Conservation (phyloP, 208 protist species). For the Trypanosoma rangeli region DNA sequence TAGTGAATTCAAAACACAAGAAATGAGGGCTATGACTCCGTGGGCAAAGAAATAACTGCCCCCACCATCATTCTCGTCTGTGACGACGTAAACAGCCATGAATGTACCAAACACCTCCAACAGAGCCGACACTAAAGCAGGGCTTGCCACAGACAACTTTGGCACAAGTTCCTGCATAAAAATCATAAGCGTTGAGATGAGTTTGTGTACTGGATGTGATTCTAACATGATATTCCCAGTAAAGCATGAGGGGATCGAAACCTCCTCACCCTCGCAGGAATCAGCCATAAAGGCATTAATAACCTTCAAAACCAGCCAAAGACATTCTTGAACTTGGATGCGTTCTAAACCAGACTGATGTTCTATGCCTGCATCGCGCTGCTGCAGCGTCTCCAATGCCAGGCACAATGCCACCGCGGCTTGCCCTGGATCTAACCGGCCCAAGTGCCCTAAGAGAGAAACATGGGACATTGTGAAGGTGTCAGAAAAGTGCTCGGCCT, state of each 20-base stretch:
- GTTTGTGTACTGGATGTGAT: constrained; percentile 27
- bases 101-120: constrained; percentile 53
- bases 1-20: constrained; percentile 45
- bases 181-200: constrained; percentile 22
- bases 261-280: constrained; percentile 60
- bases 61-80: constrained; percentile 14
- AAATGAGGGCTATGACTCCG: constrained; percentile 36
- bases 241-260: constrained; percentile 77
- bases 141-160: constrained; percentile 33
- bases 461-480: constrained; percentile 69
- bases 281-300: constrained; percentile 66
- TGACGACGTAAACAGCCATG: constrained; percentile 57
- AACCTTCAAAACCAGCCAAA: constrained; percentile 68
- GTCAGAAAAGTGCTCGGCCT: constrained; percentile 56
- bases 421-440: constrained; percentile 33
- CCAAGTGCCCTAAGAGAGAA: constrained; percentile 63
- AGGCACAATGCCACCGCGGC: constrained; percentile 12
- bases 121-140: constrained; percentile 59
- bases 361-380: neutral
- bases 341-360: neutral
- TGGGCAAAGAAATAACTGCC: constrained; percentile 38
- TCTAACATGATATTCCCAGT: constrained; percentile 22
- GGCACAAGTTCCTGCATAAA: constrained; percentile 11
- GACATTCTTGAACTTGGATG: constrained; percentile 42
- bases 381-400: constrained; percentile 13